Base-by-base conservation (phyloP, 805 yeast genomes). In the Yamadazyma paraphyllophila region DNA sequence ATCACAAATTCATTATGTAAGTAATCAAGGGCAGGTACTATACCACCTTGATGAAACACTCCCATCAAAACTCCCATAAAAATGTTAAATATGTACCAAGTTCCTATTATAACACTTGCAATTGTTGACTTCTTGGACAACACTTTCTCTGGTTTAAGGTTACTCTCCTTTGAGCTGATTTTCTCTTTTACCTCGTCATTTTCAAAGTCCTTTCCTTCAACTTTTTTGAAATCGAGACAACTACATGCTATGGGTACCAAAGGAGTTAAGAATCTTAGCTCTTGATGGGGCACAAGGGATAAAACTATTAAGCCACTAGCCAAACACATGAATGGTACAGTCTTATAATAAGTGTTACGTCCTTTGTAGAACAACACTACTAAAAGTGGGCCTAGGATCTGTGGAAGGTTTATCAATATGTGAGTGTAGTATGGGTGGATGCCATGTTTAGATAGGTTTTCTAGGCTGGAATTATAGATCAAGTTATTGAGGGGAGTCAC, bases 221-320 rank as follows among this genome's bases (percentile, higher is more conserved):
- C 33, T 34, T 30, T 39, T 27, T 45, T 68, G 47, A 81, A 66
- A 50, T 75, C 80, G 44, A 81, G 68, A 46, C 87, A 78, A 12
- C 82, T 73, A 48, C 83, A 77, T 7, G 81, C 58, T 9, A 91
- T 65, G 0, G 99, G 97, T 1, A 86, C 68, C 15, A 85, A 58
- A 0, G 99, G 98, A 0, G 82, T 60, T 36, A 95, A 65, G 60
- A 94, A 94, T 43, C 99, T 71, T n/a, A 89, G 71, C 60, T 94
- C 99, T 62, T 94, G 99, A 62, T 94, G 99, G 12, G 95, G 96
- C 16, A 89, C 74, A 0, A 80, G 2, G 0, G 97, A 88, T 24
- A 94, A 68, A 3, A 80, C 44, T 0, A 71, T 4, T 1, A 88
- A 24, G 0, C 90, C 95, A 4, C 96, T 81, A 2, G 78, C 45